phyloP scores from a whole-genome alignment of 148 eudicot genomes.

The Rhododendron ovatum region DNA sequence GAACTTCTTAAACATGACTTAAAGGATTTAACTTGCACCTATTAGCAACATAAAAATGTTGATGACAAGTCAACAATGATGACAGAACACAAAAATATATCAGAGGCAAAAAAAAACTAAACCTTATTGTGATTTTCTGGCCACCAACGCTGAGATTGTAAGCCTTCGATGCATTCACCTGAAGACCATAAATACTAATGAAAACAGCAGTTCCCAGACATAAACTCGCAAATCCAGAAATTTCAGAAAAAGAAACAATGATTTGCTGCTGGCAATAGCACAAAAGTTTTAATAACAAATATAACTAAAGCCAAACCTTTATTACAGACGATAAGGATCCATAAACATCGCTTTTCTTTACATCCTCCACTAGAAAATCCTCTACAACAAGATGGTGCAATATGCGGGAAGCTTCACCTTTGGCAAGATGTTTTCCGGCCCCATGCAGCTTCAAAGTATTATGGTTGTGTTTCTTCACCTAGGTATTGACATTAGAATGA shows the following conservation, averaged over 20 bases:
- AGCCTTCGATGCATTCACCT: constrained; percentile 73
- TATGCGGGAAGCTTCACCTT: constrained; percentile 91
- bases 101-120: constrained; percentile 5
- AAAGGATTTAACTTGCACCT: not conserved
- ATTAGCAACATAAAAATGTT: not conserved
- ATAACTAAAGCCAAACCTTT: constrained; percentile 36
- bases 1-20: not conserved
- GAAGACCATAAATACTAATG: constrained; percentile 11
- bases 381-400: constrained; percentile 85
- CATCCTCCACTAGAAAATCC: constrained; percentile 79
- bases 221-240: not conserved
- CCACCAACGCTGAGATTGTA: constrained; percentile 37
- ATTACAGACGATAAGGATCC: constrained; percentile 86
- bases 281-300: not conserved
- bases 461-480: constrained; percentile 88
- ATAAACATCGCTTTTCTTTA: constrained; percentile 82
- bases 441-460: constrained; percentile 69
- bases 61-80: not conserved
- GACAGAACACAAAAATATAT: not conserved
- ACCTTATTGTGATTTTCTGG: constrained; percentile 70
- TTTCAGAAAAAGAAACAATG: not conserved
- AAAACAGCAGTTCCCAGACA: not conserved
- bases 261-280: constrained; percentile 9
- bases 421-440: constrained; percentile 82
- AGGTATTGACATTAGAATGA: constrained; percentile 14